Evolutionary conservation across 345 rosid genomes (phyloP).

Genomic region (Salix koriyanagi): DNA sequence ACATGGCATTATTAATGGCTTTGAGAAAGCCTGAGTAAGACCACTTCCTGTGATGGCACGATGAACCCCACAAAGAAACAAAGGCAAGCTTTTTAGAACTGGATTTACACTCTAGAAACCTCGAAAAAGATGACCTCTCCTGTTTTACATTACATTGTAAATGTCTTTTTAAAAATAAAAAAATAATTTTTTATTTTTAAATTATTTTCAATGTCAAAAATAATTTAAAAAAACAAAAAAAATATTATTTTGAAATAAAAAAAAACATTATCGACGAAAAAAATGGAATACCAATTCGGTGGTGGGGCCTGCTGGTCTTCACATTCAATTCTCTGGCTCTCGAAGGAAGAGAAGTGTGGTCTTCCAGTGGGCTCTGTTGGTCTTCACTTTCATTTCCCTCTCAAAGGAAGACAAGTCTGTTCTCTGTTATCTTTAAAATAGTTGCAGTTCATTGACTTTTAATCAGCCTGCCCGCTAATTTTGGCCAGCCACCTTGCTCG

Average conservation of each 20-base stretch:
- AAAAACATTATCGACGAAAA: too few relatives aligned
- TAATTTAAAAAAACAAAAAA: too few relatives aligned
- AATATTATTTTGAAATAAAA: too few relatives aligned
- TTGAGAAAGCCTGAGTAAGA: slow-evolving; percentile 14
- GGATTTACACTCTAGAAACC: slow-evolving; percentile 14
- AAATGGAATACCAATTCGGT: background rate
- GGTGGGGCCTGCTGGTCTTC: slow-evolving; percentile 8
- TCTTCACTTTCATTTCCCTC: background rate
- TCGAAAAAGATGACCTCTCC: slow-evolving; percentile 17
- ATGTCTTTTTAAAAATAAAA: too few relatives aligned
- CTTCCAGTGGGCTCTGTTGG: slow-evolving; percentile 9
- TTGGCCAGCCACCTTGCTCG: slow-evolving; percentile 15
- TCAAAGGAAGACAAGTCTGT: background rate
- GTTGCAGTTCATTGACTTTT: slow-evolving; percentile 21
- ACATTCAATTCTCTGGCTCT: background rate
- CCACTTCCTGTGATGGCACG: background rate
- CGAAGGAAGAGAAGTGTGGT: background rate
- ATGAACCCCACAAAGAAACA: slow-evolving; percentile 36
- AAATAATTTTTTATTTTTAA: too few relatives aligned
- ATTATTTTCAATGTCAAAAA: too few relatives aligned
- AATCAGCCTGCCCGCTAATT: slow-evolving; percentile 2
- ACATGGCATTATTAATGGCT: slow-evolving; percentile 7
- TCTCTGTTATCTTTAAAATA: slow-evolving; percentile 18
- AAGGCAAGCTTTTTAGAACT: slow-evolving; percentile 29
- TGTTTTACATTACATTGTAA: too few relatives aligned